Percentiles rank a stretch among this genome's conserved stretches.
phyloP scores from a whole-genome alignment of 768 basidiomycete genomes.

The Mycena vitilis region DNA sequence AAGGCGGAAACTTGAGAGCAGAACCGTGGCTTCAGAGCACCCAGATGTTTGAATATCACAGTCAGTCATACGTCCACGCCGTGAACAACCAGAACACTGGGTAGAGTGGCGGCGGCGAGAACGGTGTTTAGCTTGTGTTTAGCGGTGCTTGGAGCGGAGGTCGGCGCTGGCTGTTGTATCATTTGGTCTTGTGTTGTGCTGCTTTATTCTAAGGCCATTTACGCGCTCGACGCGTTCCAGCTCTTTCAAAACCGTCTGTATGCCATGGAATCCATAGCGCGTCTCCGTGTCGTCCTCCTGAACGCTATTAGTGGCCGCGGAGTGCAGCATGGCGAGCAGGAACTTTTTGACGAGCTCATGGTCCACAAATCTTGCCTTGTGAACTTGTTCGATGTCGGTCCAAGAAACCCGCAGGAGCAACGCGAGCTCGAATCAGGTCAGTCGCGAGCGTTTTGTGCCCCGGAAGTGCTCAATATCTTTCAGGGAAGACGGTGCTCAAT shows the following conservation, averaged over 20 bases:
- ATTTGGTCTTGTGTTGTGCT: too few relatives aligned
- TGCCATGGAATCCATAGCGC: conserved; percentile 69
- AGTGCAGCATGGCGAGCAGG: conserved; percentile 69
- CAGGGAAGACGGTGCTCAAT: conserved; percentile 75
- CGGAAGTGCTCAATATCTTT: conserved; percentile 9
- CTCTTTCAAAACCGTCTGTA: conserved; percentile 6
- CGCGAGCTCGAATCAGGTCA: conserved; percentile 76
- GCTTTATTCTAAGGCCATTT: neutral
- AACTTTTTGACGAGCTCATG: conserved; percentile 81
- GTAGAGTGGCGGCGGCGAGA: too few relatives aligned
- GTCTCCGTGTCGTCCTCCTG: conserved; percentile 65
- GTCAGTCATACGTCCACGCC: too few relatives aligned
- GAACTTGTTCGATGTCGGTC: conserved; percentile 73
- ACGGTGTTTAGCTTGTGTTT: too few relatives aligned
- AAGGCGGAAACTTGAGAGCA: too few relatives aligned
- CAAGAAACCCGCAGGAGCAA: conserved; percentile 71
- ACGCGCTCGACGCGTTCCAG: conserved; percentile 32
- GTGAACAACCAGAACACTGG: too few relatives aligned
- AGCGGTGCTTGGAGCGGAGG: too few relatives aligned
- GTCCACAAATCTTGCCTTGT: conserved; percentile 72
- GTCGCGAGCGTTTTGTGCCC: conserved; percentile 34
- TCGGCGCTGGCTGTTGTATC: too few relatives aligned
- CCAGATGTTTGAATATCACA: too few relatives aligned
- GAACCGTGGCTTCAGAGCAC: too few relatives aligned
- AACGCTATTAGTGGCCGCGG: conserved; percentile 57